Base-by-base conservation (phyloP, 2,329 filamentous ascomycete genomes). In the Botrytis fabae region DNA sequence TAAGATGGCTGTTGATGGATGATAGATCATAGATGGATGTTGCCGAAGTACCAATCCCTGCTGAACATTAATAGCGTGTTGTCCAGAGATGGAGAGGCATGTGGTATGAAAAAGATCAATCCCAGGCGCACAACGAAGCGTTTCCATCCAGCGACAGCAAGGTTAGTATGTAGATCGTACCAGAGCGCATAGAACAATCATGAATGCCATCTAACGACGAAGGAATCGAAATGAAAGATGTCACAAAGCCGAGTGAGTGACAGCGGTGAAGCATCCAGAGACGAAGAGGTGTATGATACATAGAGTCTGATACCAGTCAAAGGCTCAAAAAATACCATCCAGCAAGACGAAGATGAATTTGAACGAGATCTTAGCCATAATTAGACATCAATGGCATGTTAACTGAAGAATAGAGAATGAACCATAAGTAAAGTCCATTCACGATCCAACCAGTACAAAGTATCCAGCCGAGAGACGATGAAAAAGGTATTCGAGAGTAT, bases 311-410 rank as follows among this genome's bases (percentile, higher is more conserved):
- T 57, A 18, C n/a, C 51, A 57, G 8, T 6, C 10, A 32, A 25
- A 14, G 9, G 25, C 2, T 22, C 0, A 22, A 2, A 2, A 38
- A 12, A 6, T 25, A 7, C 20, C 20, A 60, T 35, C 9, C 0
- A 12, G 28, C 9, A 7, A 60, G 4, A 25, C 14, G 4, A 2
- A 38, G 28, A 60, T 60, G 2, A 2, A 38, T 22, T 14, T 14
- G 18, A 25, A 8, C 18, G 9, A 38, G 4, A 22, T 35, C 4
- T 2, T 32, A 60, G 20, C 20, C 32, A 60, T 32, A 4, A 38
- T 6, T 60, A 9, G 14, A 38, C 9, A 60, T 38, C 9, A 2
- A 25, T 60, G 32, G 0, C 0, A 2, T 38, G 4, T 9, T 60
- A 38, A 25, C 8, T 1, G 20, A 20, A 60, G 32, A 38, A 38